Evolutionary conservation across 2,329 filamentous ascomycete species (phyloP), one percentile per base, ranked within the genome.

Genomic region (Huntiella savannae): DNA sequence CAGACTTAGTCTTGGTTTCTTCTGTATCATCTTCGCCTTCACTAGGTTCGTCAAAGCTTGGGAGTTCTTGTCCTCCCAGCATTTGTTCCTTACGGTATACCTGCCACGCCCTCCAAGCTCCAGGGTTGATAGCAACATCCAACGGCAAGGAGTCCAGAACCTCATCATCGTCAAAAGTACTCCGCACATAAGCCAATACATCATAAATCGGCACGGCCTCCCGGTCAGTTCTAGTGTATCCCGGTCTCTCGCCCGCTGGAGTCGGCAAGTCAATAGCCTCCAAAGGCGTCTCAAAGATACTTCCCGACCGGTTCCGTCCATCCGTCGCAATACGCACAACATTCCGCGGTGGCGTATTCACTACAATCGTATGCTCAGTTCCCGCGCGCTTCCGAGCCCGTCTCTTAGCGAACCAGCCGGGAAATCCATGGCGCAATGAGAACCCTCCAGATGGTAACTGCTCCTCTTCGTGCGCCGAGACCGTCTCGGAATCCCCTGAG

Each of bases 41-140:
- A 33, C 48, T 47, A 33, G 33, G 37, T 6, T 43, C 45, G 8
- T 36, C 28, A 28, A 42, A 36, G 10, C 13, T 16, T 10, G 37
- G 19, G 10, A 45, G 13, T 37, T 46, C 36, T 6, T 44, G 44
- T 10, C 33, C 65, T 58, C 57, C 64, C 64, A 50, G 62, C 55
- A 61, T 71, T 33, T 43, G 39, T 22, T 48, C 54, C 54, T 59
- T 64, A 47, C 78, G 74, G 58, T 88, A 73, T 5, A 82, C 75
- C 54, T 77, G 73, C 88, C 88, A 96, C 4, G 88, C 88, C 63
- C 94, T 83, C 81, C 86, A 96, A 16, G 88, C 91, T 5, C 86
- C 84, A 2, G 82, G 77, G 55, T 96, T 94, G 1, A 84, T 88
- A 0, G 87, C 85, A 13, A 82, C 82, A 52, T 85, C 76, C 1